Percentiles rank a stretch among this genome's conserved stretches.
Conservation (phyloP, 257 asterid species). For the Solanum sitiens region DNA sequence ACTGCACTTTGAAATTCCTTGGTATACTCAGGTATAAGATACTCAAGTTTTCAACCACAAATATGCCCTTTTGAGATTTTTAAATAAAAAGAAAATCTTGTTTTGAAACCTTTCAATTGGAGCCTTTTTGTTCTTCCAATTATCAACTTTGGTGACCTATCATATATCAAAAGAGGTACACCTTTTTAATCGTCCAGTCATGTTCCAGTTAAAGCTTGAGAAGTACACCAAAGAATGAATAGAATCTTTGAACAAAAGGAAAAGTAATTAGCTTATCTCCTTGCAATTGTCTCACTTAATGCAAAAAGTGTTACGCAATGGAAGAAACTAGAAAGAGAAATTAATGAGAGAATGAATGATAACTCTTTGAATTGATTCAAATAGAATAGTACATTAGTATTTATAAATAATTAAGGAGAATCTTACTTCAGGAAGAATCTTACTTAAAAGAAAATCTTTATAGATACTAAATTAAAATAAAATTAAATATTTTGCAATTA, state of each 20-base stretch:
- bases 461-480: too few relatives aligned
- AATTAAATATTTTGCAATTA: too few relatives aligned
- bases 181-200: not conserved
- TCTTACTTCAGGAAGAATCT: too few relatives aligned
- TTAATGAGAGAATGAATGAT: too few relatives aligned
- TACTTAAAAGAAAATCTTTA: too few relatives aligned
- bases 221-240: not conserved
- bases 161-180: not conserved
- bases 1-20: not conserved
- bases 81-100: not conserved
- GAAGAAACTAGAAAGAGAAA: too few relatives aligned
- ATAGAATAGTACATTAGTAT: too few relatives aligned
- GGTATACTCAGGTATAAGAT: not conserved
- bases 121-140: not conserved
- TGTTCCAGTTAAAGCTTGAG: not conserved
- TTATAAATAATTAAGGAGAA: too few relatives aligned
- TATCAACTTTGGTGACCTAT: not conserved
- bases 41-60: not conserved
- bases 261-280: conserved; percentile 51
- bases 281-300: conserved; percentile 76
- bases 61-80: not conserved
- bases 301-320: conserved; percentile 42
- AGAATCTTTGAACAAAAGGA: not conserved
- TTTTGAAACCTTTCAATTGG: not conserved
- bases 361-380: too few relatives aligned